Evolutionary conservation across 768 basidiomycete genomes (phyloP).

Genomic region (Hebeloma cylindrosporum): DNA sequence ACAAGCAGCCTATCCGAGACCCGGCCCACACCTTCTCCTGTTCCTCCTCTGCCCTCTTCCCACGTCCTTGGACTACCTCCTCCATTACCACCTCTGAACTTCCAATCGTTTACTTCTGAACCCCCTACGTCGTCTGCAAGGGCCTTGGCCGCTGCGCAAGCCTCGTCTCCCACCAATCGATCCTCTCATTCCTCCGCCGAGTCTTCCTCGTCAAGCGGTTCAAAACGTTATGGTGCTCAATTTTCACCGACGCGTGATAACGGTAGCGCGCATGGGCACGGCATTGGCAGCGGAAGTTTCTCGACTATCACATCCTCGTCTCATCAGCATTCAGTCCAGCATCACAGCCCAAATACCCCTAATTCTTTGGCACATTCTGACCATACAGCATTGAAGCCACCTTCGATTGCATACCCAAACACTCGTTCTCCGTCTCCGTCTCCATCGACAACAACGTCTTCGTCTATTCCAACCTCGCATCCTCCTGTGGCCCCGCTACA

Average conservation of each 20-base stretch:
- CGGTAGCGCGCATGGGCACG: neutral
- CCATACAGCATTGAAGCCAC: slow-evolving; percentile 10
- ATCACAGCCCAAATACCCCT: neutral
- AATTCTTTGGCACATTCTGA: slow-evolving; percentile 17
- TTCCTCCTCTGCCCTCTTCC: neutral
- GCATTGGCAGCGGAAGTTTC: slow-evolving; percentile 9
- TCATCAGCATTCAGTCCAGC: neutral
- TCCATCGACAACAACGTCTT: neutral
- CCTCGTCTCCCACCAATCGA: slow-evolving; percentile 1
- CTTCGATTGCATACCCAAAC: slow-evolving; percentile 22
- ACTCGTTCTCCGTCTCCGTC: slow-evolving; percentile 17
- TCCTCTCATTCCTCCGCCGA: slow-evolving; percentile 15
- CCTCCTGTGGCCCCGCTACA: slow-evolving; percentile 8
- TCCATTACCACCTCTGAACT: slow-evolving; percentile 7
- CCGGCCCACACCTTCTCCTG: neutral
- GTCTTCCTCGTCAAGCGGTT: slow-evolving; percentile 16
- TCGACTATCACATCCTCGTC: slow-evolving; percentile 13
- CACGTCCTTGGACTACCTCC: neutral
- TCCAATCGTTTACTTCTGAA: slow-evolving; percentile 4
- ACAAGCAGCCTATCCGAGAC: neutral
- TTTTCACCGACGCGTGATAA: slow-evolving; percentile 5
- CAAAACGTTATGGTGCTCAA: slow-evolving; percentile 18
- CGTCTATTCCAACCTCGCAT: slow-evolving; percentile 3
- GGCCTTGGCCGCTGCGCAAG: neutral
- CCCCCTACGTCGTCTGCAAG: neutral